Evolutionary conservation across 2,329 filamentous ascomycete genomes (phyloP).

Genomic region (Fusarium sp.): DNA sequence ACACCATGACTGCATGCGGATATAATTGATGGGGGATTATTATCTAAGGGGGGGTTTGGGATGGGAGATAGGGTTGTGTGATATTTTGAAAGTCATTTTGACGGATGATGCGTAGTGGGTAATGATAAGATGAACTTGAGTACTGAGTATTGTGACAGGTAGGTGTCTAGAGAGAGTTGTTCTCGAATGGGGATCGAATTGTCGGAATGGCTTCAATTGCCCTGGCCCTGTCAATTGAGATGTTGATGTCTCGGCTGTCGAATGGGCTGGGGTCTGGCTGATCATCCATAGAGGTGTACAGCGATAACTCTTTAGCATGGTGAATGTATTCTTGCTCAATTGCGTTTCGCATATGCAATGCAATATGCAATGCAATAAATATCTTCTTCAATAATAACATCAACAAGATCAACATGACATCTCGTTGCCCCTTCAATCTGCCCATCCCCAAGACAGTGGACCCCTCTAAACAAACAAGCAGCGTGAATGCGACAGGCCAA

Average conservation of each 20-base stretch:
- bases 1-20: neutral
- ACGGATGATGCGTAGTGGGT: neutral
- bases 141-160: neutral
- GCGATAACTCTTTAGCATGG: too few relatives aligned
- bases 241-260: neutral
- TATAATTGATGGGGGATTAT: too few relatives aligned
- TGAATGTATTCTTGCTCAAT: neutral
- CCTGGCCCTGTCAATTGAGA: neutral
- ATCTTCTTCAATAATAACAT: neutral
- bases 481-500: constrained; percentile 35
- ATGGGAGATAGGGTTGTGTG: fast-evolving
- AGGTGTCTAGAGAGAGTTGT: neutral
- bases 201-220: constrained; percentile 1
- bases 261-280: neutral
- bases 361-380: neutral
- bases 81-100: neutral
- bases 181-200: neutral
- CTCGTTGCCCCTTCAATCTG: constrained; percentile 38
- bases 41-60: too few relatives aligned
- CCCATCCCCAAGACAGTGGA: constrained; percentile 13
- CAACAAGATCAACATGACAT: constrained; percentile 5
- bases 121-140: neutral
- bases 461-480: constrained; percentile 17
- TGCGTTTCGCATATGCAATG: too few relatives aligned
- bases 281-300: too few relatives aligned